A percentile compares a stretch with the other conserved stretches of the same genome.
Conservation (phyloP, 1,284 basidiomycete genomes). For the Dichomitus squalens region DNA sequence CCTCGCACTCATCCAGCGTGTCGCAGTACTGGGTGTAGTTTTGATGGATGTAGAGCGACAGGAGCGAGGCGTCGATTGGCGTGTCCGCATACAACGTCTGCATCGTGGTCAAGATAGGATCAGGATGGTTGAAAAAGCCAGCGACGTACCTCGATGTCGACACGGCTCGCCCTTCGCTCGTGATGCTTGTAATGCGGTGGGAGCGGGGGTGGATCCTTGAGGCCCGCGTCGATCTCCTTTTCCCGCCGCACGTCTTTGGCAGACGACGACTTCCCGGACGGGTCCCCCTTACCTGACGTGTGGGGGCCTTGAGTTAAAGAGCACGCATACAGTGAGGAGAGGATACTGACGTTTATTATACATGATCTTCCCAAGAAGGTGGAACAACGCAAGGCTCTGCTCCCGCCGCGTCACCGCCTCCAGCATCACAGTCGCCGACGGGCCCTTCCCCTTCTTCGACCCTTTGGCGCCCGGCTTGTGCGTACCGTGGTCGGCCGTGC, state of each 20-base stretch:
- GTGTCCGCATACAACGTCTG: conserved; percentile 83
- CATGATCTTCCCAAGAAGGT: conserved; percentile 90
- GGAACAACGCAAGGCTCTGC: conserved; percentile 87
- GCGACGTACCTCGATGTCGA: conserved; percentile 75
- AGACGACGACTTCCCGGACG: conserved; percentile 50
- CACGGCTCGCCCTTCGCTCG: conserved; percentile 71
- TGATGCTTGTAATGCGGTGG: conserved; percentile 62
- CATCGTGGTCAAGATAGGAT: not conserved
- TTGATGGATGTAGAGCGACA: conserved; percentile 91
- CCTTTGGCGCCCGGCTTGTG: conserved; percentile 7
- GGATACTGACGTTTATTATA: conserved; percentile 87
- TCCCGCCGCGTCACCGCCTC: conserved; percentile 82
- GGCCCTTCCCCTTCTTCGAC: conserved; percentile 18
- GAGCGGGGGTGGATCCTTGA: conserved; percentile 54
- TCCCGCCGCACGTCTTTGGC: conserved; percentile 61
- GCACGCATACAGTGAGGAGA: too few relatives aligned
- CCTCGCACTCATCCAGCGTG: conserved; percentile 76
- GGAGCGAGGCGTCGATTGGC: conserved; percentile 88
- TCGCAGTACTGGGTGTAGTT: conserved; percentile 87
- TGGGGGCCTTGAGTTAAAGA: not conserved
- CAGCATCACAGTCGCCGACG: conserved; percentile 43
- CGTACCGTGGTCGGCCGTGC: conserved; percentile 7
- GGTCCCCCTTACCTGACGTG: conserved; percentile 70
- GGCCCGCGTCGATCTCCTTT: conserved; percentile 50
- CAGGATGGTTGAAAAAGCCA: not conserved